Evolutionary conservation across 2,329 filamentous ascomycete species (phyloP).

Genomic region (Ophiobolus disseminans): DNA sequence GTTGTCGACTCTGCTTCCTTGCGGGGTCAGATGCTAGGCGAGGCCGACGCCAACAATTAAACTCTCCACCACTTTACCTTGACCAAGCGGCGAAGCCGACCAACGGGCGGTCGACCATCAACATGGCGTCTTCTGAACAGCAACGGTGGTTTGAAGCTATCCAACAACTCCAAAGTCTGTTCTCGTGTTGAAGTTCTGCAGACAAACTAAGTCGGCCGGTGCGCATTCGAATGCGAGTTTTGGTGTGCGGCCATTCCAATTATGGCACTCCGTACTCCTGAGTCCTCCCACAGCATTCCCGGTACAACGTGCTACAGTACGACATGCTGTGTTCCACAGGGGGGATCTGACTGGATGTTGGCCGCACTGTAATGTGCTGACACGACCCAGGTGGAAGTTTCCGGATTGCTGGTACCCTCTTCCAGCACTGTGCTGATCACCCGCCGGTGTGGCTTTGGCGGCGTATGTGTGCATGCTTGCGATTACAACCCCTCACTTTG

Average conservation of each 20-base stretch:
- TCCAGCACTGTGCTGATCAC: conserved; percentile 36
- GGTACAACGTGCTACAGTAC: background rate
- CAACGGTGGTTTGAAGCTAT: conserved; percentile 9
- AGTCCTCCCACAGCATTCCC: conserved; percentile 4
- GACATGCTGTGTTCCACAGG: background rate
- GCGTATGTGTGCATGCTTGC: conserved; percentile 27
- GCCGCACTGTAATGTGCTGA: no score
- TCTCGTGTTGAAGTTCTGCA: background rate
- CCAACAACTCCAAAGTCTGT: conserved; percentile 3
- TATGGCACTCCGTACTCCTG: conserved; percentile 7
- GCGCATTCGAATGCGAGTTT: conserved; percentile 7
- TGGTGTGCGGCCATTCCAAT: conserved; percentile 6
- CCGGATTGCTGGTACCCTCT: background rate
- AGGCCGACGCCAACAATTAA: conserved; percentile 31
- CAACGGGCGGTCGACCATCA: conserved; percentile 18
- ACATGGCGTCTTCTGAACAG: conserved; percentile 5
- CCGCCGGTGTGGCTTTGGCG: conserved; percentile 45
- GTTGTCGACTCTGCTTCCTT: conserved; percentile 16
- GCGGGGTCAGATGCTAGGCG: conserved; percentile 35
- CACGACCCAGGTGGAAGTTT: background rate
- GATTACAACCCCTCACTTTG: conserved; percentile 22
- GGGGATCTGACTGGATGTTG: no score
- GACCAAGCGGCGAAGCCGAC: conserved; percentile 29
- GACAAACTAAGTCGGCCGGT: background rate
- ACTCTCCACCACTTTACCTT: conserved; percentile 14